These are phyloP conservation scores for Helicocarpus griseus DNA, from an alignment of 2,329 filamentous ascomycete species.

Conservation along the genomic window DNA sequence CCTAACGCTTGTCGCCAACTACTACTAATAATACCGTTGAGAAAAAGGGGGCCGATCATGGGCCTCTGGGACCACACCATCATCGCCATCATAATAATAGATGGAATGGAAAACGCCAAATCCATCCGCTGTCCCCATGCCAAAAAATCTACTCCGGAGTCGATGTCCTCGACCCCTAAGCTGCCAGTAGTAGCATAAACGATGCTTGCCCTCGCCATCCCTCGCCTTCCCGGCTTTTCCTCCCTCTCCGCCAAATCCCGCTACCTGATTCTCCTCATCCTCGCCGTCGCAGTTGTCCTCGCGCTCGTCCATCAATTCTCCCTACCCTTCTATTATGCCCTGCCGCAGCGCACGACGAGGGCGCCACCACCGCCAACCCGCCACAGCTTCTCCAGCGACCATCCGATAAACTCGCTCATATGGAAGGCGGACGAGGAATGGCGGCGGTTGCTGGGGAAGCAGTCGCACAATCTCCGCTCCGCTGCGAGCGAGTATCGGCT, in stretches of 20 bases:
- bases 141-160: too few relatives aligned
- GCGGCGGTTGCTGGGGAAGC: conserved; percentile 14
- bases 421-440: conserved; percentile 12
- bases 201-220: neutral
- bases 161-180: too few relatives aligned
- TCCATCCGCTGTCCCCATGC: too few relatives aligned
- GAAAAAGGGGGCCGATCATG: too few relatives aligned
- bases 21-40: too few relatives aligned
- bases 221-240: neutral
- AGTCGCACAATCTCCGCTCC: conserved; percentile 26
- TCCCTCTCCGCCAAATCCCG: neutral
- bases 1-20: too few relatives aligned
- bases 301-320: neutral
- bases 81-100: too few relatives aligned
- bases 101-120: too few relatives aligned
- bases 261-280: neutral
- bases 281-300: neutral
- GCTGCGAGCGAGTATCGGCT: conserved; percentile 35
- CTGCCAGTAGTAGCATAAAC: too few relatives aligned
- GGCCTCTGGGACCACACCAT: too few relatives aligned
- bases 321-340: neutral
- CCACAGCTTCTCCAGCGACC: neutral
- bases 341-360: neutral
- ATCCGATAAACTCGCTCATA: conserved; percentile 16
- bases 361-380: too few relatives aligned